Conservation (phyloP, 768 basidiomycete species). For the Cystobasidium ongulense region DNA sequence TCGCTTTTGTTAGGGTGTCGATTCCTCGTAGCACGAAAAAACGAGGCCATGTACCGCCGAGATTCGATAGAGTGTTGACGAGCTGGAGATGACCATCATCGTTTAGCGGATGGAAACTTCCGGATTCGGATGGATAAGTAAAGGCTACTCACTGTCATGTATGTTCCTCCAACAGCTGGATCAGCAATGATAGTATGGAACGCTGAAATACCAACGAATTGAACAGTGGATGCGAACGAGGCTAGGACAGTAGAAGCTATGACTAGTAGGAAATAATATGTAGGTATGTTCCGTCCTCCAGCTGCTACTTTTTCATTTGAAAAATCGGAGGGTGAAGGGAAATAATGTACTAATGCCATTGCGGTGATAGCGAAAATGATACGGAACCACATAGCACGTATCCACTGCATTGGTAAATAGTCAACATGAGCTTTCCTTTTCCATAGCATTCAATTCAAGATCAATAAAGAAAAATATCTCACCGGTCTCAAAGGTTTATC, state of each 20-base stretch:
- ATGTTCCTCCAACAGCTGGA: constrained; percentile 93
- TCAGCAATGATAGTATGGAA: constrained; percentile 96
- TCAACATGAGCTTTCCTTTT: not conserved
- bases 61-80: constrained; percentile 87
- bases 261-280: constrained; percentile 67
- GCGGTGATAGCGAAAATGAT: constrained; percentile 63
- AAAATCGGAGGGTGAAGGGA: constrained; percentile 68
- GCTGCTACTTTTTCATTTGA: not conserved
- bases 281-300: constrained; percentile 45
- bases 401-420: constrained; percentile 52
- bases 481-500: constrained; percentile 63
- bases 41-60: constrained; percentile 97
- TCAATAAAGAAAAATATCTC: not conserved
- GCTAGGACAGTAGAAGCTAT: constrained; percentile 72
- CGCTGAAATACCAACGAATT: constrained; percentile 97
- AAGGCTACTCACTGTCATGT: constrained; percentile 78
- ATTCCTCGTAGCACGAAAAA: constrained; percentile 96
- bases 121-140: not conserved
- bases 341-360: constrained; percentile 69
- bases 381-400: constrained; percentile 82
- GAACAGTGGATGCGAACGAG: constrained; percentile 83
- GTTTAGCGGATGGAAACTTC: too few species aligned
- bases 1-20: constrained; percentile 76
- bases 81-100: constrained; percentile 60
- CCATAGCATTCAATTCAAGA: too few species aligned